Evolutionary conservation across 2,329 filamentous ascomycete genomes (phyloP), one percentile per base, ranked within the genome.

Genomic region (Scytalidium lignicola): DNA sequence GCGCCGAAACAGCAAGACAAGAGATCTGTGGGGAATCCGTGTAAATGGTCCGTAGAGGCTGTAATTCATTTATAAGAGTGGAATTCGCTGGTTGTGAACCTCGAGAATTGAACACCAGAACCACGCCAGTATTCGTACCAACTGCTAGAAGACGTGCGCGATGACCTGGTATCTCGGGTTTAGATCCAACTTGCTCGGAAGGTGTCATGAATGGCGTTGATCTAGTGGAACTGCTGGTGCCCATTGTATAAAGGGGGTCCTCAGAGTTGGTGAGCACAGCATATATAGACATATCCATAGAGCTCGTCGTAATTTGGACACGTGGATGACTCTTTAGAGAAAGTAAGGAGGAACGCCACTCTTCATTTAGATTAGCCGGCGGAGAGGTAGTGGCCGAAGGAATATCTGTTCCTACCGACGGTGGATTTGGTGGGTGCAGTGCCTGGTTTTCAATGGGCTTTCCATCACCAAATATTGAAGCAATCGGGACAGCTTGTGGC

Each of bases 11-110:
- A 5, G 86, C 93, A 15, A 99, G 68, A 52, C 84, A 89, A 0
- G 90, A 88, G 17, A 97, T 83, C 62, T 90, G 80, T 0, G 92
- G 90, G 0, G 92, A 97, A 42, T 95, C 90, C 0, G 93, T 97
- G 59, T 91, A 83, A 42, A 97, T 91, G 45, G 86, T 75, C 22
- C 90, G 83, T n/a, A 95, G 63, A 1, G 92, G 88, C 12, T 78
- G 72, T 41, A 95, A 70, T 3, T 71, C 74, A 54, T 85, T 85
- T 22, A 72, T 65, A 3, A 79, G 66, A 41, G 78, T 74, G 1
- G 74, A 56, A 58, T 75, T 80, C 2, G 70, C 74, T 1, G 83
- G 74, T 17, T 77, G 66, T 9, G 78, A 71, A 22, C 86, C 83
- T 47, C 93, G 85, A 58, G 88, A 79, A 62, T 99, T 87, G 90